Evolutionary conservation across 441 rosid species (phyloP).

Genomic region (Kokia cookei): DNA sequence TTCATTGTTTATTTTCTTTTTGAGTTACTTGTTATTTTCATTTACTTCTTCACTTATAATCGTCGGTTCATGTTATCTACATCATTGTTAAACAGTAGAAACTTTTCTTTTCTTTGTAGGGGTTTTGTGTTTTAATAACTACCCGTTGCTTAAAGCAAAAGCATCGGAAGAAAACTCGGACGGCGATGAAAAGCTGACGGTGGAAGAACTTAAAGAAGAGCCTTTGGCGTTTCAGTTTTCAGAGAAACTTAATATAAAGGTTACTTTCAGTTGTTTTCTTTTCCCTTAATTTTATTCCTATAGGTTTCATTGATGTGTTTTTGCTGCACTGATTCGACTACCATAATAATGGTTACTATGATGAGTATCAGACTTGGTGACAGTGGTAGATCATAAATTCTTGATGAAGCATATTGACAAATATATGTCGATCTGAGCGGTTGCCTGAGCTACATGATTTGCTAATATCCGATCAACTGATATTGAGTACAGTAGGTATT

Average conservation of each 20-base stretch:
- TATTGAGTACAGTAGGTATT: too few species aligned
- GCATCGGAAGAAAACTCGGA: constrained; percentile 42
- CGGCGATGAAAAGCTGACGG: constrained; percentile 16
- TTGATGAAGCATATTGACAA: constrained; percentile 34
- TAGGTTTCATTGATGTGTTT: not conserved
- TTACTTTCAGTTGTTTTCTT: not conserved
- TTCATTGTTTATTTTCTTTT: not conserved
- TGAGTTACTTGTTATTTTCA: not conserved
- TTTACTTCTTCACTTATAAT: not conserved
- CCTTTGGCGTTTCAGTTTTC: constrained; percentile 32
- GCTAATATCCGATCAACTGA: not conserved
- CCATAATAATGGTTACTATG: constrained; percentile 30
- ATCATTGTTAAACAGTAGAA: not conserved
- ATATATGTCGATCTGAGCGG: constrained; percentile 52
- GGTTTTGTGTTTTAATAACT: constrained; percentile 10
- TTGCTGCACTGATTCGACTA: not conserved
- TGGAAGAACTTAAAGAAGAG: constrained; percentile 25
- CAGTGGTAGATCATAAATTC: constrained; percentile 1
- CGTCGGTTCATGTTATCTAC: not conserved
- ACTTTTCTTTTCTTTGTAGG: constrained; percentile 17
- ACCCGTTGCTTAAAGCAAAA: constrained; percentile 39
- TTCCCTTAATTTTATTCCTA: not conserved
- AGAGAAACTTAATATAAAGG: constrained; percentile 48
- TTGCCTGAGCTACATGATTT: constrained; percentile 40
- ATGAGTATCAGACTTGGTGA: constrained; percentile 14